These are phyloP conservation scores for Brettanomyces anomalus DNA, from an alignment of 805 yeast genomes.

Conservation along the genomic window DNA sequence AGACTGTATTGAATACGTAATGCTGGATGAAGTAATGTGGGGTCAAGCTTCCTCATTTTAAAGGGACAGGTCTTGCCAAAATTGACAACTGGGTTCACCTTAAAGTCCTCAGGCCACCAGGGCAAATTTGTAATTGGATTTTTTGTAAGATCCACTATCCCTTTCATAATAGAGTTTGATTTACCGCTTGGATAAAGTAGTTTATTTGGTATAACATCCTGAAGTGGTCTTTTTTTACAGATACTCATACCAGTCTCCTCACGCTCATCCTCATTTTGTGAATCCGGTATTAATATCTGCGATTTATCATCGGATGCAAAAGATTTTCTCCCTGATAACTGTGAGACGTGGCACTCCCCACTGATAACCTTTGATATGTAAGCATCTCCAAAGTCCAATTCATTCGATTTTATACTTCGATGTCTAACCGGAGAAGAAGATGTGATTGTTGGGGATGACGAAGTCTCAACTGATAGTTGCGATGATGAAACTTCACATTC, in stretches of 20 bases:
- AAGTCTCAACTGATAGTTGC: background rate
- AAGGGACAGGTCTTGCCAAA: constrained; percentile 14
- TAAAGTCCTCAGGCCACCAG: constrained; percentile 31
- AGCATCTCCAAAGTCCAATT: constrained; percentile 2
- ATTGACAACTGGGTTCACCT: constrained; percentile 20
- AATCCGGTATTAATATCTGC: background rate
- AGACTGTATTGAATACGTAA: constrained; percentile 14
- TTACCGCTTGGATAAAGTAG: background rate
- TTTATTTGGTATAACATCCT: background rate
- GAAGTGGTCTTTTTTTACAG: background rate
- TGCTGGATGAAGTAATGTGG: constrained; percentile 15
- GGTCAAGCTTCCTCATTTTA: constrained; percentile 13
- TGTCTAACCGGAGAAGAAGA: constrained; percentile 1
- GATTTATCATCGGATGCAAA: background rate
- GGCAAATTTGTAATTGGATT: constrained; percentile 19
- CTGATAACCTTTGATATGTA: background rate
- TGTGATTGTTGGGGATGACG: background rate
- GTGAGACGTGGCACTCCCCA: constrained; percentile 1
- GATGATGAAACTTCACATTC: background rate
- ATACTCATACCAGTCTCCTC: too few relatives aligned
- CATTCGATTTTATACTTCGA: background rate
- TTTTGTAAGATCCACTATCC: constrained; percentile 15
- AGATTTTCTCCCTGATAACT: background rate
- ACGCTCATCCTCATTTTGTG: background rate
- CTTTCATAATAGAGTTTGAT: background rate